phyloP scores from a whole-genome alignment of 2,329 filamentous ascomycete genomes.

The Pyrenophora graminea region DNA sequence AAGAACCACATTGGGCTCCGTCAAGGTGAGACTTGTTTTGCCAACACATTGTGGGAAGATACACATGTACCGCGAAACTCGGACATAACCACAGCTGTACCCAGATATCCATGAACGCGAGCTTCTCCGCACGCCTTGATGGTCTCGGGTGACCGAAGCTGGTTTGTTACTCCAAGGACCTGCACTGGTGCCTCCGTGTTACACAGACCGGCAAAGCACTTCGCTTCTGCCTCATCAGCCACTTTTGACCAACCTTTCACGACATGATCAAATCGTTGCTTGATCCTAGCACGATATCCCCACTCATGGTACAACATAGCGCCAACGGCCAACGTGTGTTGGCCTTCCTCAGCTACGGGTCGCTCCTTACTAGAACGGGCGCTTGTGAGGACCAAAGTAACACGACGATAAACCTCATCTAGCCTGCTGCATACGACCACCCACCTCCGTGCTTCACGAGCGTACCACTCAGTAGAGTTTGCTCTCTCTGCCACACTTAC shows the following conservation, averaged over 20 bases:
- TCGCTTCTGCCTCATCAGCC: slow-evolving; percentile 12
- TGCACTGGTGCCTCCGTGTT: slow-evolving; percentile 13
- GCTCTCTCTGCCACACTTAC: slow-evolving; percentile 14
- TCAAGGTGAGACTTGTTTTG: slow-evolving; percentile 2
- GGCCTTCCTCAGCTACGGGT: slow-evolving; percentile 13
- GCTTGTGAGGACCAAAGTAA: slow-evolving; percentile 7
- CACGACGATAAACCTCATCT: slow-evolving; percentile 6
- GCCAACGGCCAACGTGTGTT: slow-evolving; percentile 31
- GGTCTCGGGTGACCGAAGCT: slow-evolving; percentile 9
- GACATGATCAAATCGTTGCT: slow-evolving; percentile 18
- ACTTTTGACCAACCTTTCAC: slow-evolving; percentile 27
- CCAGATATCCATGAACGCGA: slow-evolving; percentile 10
- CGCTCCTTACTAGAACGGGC: slow-evolving; percentile 14
- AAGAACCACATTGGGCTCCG: neutral
- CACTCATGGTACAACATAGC: slow-evolving; percentile 33
- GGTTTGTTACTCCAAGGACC: slow-evolving; percentile 13
- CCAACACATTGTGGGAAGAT: slow-evolving; percentile 1
- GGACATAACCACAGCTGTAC: slow-evolving; percentile 8
- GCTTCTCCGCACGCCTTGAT: slow-evolving; percentile 22
- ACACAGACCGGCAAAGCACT: slow-evolving; percentile 14
- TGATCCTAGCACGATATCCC: slow-evolving; percentile 26
- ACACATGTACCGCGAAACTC: slow-evolving; percentile 9
- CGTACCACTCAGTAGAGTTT: slow-evolving; percentile 18
- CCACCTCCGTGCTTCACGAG: slow-evolving; percentile 1
- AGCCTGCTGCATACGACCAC: slow-evolving; percentile 11